phyloP scores from a whole-genome alignment of 306 rosid genomes.

The Trichosanthes truncata region DNA sequence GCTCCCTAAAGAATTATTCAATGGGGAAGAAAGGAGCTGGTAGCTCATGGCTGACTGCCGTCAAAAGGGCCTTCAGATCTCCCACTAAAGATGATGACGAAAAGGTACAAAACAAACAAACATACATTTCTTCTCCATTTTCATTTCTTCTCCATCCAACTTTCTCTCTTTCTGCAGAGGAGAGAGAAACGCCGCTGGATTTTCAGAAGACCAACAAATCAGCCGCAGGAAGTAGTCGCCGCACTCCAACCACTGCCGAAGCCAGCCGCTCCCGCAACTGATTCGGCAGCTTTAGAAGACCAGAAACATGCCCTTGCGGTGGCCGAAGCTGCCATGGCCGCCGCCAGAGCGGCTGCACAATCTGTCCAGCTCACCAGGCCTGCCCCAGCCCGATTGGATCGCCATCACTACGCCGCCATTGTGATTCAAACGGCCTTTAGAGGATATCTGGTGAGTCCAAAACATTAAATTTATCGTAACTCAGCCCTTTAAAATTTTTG shows the following conservation, averaged over 20 bases:
- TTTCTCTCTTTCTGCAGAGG: conserved; percentile 26
- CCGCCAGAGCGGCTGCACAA: conserved; percentile 66
- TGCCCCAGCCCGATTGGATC: conserved; percentile 25
- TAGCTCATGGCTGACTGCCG: conserved; percentile 88
- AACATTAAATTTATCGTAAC: too few relatives aligned
- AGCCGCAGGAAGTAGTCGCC: conserved; percentile 28
- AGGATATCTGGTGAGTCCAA: conserved; percentile 67
- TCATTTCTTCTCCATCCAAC: neutral
- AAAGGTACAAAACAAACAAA: conserved; percentile 30
- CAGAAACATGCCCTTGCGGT: conserved; percentile 60
- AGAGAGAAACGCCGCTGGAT: conserved; percentile 87
- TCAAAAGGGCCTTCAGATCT: conserved; percentile 98
- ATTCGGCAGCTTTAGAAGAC: conserved; percentile 19
- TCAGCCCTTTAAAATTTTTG: too few relatives aligned
- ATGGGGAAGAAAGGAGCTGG: conserved; percentile 80
- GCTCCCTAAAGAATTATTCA: too few relatives aligned
- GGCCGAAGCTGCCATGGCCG: conserved; percentile 78
- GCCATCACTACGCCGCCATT: conserved; percentile 33
- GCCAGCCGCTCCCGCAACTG: neutral
- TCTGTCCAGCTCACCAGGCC: conserved; percentile 55
- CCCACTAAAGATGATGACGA: conserved; percentile 93
- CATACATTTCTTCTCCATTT: neutral
- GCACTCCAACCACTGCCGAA: conserved; percentile 22
- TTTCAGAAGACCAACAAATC: conserved; percentile 58
- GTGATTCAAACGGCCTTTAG: conserved; percentile 83